Evolutionary conservation across 1,139 yeast genomes (phyloP), one percentile per base, ranked within the genome.

Genomic region (Williopsis jadinii): DNA sequence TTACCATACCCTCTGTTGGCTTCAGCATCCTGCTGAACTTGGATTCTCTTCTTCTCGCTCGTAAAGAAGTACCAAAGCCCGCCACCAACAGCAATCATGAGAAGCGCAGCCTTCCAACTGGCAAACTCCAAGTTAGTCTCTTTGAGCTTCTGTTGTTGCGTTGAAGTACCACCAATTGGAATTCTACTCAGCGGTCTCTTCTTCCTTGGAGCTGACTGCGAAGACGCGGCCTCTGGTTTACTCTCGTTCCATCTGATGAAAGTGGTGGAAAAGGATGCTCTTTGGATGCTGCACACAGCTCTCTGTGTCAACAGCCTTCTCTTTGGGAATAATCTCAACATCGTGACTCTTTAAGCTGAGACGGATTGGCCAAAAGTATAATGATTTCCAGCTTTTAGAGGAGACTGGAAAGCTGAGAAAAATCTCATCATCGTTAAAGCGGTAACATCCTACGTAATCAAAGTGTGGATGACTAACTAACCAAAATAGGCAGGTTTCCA

Each of bases 1-100:
- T 82, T 87, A 13, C 98, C 98, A 54, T 84, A 73, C 13, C 95
- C 92, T 61, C 90, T 73, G 57, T 85, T 87, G 36, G 83, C 76
- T 54, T 87, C 95, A 27, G 87, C 92, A 56, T 83, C 86, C 51
- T 78, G 79, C 57, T 86, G 85, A 32, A 80, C 67, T 49, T 80
- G 76, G 39, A 88, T 60, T 59, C 86, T 76, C 59, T 80, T 78
- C 68, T 85, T 86, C 58, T 87, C 95, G 37, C 66, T 64, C 40
- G 73, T 70, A 63, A 88, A 87, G 63, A 77, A 78, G 58, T 68
- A 81, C 6, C 88, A 81, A 42, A 83, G 67, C 0, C 71, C 81
- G 34, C 82, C 84, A 15, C 95, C 97, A 30, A 77, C 76, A 1
- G 70, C 70, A 5, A 84, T 48, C 55, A 88, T 74, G 28, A 86